Evolutionary conservation across 345 rosid genomes (phyloP).

Genomic region (Bretschneidera sinensis): DNA sequence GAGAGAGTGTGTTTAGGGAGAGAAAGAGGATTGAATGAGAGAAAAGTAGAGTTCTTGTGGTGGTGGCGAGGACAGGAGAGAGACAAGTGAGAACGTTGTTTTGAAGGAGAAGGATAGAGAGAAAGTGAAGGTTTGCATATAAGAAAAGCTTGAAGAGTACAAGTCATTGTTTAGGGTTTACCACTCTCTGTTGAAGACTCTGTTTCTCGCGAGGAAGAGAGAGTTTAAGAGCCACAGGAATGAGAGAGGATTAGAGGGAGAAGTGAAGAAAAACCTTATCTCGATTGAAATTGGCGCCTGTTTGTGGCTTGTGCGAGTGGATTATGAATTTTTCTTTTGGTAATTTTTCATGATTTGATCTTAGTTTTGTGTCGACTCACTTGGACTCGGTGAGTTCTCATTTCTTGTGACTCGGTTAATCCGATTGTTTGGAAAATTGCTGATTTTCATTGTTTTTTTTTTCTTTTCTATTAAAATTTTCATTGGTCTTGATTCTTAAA

Average conservation of each 20-base stretch:
- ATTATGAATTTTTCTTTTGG: too few relatives aligned
- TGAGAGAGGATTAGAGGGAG: neutral
- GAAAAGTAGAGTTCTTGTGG: conserved; percentile 4
- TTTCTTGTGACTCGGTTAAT: too few relatives aligned
- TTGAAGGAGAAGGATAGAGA: conserved; percentile 11
- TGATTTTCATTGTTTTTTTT: too few relatives aligned
- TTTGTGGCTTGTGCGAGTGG: neutral
- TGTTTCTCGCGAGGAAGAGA: neutral
- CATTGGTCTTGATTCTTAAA: too few relatives aligned
- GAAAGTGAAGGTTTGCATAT: conserved; percentile 44
- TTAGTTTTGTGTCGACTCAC: too few relatives aligned
- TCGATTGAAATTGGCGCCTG: conserved; percentile 43
- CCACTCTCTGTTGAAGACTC: conserved; percentile 14
- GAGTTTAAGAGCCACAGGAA: conserved; percentile 3
- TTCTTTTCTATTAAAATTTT: too few relatives aligned
- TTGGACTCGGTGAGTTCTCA: too few relatives aligned
- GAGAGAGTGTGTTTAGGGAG: conserved; percentile 13
- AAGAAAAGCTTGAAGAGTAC: conserved; percentile 67
- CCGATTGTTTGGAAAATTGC: too few relatives aligned
- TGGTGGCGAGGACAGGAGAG: neutral
- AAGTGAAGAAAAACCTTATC: conserved; percentile 31
- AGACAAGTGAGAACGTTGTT: conserved; percentile 5
- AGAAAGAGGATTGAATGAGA: conserved; percentile 21
- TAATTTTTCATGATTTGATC: too few relatives aligned
- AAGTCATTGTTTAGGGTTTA: conserved; percentile 59